A percentile compares a stretch with the other conserved stretches of the same genome.
phyloP scores from a whole-genome alignment of 2,329 filamentous ascomycete species.

The Arthrobotrys pseudoclavata region DNA sequence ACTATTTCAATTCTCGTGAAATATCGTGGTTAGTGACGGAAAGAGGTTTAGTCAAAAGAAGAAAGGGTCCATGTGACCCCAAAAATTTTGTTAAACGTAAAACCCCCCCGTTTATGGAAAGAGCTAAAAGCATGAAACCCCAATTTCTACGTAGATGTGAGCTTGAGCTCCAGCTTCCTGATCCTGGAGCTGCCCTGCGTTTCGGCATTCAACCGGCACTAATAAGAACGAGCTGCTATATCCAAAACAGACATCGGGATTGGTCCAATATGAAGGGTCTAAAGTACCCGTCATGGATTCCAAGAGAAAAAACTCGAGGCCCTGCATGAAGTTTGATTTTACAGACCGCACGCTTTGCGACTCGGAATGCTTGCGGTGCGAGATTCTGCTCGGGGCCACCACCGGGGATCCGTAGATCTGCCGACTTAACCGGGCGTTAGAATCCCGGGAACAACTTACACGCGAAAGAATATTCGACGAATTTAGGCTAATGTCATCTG shows the following conservation, averaged over 20 bases:
- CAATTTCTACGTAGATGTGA: conserved; percentile 35
- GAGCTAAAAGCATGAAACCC: conserved; percentile 43
- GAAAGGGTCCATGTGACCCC: conserved; percentile 58
- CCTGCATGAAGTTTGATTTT: conserved; percentile 51
- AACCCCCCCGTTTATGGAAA: conserved; percentile 59
- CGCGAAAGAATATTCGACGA: conserved; percentile 58
- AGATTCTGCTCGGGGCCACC: conserved; percentile 29
- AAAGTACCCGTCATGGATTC: conserved; percentile 32
- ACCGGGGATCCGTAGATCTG: conserved; percentile 19
- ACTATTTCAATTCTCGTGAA: conserved; percentile 47
- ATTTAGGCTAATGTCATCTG: conserved; percentile 54
- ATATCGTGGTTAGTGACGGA: conserved; percentile 50
- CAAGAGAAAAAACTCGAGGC: conserved; percentile 33
- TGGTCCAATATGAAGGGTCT: conserved; percentile 37
- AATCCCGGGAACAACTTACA: conserved; percentile 21
- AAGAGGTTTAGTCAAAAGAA: conserved; percentile 58
- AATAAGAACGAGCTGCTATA: conserved; percentile 47
- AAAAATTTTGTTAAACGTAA: conserved; percentile 50
- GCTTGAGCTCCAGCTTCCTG: conserved; percentile 59
- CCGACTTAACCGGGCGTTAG: conserved; percentile 23
- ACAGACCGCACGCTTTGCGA: conserved; percentile 31
- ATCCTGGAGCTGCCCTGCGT: conserved; percentile 60
- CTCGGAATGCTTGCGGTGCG: conserved; percentile 34
- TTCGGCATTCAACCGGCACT: conserved; percentile 60
- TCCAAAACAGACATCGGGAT: conserved; percentile 57